A percentile compares a stretch with the other conserved stretches of the same genome.
Conservation (phyloP, 768 basidiomycete genomes). For the Amanita molliuscula region DNA sequence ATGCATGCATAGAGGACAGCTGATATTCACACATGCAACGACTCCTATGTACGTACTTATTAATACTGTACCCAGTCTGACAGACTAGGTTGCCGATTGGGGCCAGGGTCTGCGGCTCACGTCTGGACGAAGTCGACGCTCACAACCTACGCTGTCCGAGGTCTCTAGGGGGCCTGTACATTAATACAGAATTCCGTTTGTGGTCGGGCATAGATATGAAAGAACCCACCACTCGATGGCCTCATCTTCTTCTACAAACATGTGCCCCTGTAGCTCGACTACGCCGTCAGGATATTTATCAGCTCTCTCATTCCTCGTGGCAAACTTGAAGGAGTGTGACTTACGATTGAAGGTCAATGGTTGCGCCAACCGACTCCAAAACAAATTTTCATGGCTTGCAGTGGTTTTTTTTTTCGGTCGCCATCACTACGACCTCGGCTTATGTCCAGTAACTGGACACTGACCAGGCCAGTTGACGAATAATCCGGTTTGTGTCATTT, state of each 20-base stretch:
- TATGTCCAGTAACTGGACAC: no score
- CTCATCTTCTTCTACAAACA: neutral
- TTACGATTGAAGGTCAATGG: neutral
- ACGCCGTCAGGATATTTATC: neutral
- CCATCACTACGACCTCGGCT: neutral
- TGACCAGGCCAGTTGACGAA: slow-evolving; percentile 35
- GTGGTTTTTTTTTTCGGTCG: neutral
- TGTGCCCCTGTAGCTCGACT: neutral
- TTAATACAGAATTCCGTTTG: neutral
- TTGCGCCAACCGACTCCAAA: neutral
- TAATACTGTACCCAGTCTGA: no score
- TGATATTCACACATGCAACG: neutral
- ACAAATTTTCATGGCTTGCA: neutral
- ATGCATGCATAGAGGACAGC: no score
- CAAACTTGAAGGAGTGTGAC: neutral
- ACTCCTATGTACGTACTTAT: no score
- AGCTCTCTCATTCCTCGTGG: no score
- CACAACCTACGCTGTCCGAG: neutral
- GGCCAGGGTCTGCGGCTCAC: neutral
- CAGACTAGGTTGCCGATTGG: no score
- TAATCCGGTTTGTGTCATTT: slow-evolving; percentile 42
- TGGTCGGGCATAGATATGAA: no score
- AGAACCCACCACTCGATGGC: neutral
- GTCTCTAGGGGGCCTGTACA: neutral
- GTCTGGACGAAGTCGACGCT: slow-evolving; percentile 5